These are phyloP conservation scores for Alternaria burnsii DNA, from an alignment of 2,329 filamentous ascomycete genomes.

Conservation along the genomic window DNA sequence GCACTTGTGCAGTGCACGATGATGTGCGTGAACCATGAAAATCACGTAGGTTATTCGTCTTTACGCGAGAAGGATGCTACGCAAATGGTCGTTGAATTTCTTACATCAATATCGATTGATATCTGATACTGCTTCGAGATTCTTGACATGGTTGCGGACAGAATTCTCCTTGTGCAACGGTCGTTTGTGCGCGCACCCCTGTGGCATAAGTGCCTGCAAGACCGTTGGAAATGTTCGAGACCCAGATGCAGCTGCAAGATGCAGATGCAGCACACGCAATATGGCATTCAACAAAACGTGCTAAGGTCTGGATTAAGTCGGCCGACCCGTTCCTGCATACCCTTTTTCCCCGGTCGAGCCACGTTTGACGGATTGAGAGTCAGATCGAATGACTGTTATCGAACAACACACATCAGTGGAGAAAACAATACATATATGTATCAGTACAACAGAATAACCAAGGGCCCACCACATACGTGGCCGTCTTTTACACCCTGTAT, in stretches of 20 bases:
- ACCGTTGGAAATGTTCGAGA: slow-evolving; percentile 13
- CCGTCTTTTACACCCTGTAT: slow-evolving; percentile 4
- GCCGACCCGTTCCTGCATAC: slow-evolving; percentile 14
- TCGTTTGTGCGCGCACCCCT: slow-evolving; percentile 11
- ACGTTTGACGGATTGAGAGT: slow-evolving; percentile 5
- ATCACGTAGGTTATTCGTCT: slow-evolving; percentile 6
- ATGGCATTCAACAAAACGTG: slow-evolving; percentile 18
- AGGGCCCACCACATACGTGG: slow-evolving; percentile 19
- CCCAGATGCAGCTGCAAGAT: slow-evolving; percentile 13
- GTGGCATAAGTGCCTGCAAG: slow-evolving; percentile 8
- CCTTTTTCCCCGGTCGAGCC: slow-evolving; percentile 14
- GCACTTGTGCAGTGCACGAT: slow-evolving; percentile 25
- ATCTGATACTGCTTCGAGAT: neutral
- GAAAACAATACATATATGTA: slow-evolving; percentile 15
- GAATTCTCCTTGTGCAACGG: slow-evolving; percentile 6
- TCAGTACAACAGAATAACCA: slow-evolving; percentile 11
- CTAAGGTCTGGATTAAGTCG: slow-evolving; percentile 11
- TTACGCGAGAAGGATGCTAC: neutral
- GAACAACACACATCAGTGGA: slow-evolving; percentile 21
- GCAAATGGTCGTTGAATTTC: neutral
- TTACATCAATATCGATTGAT: neutral
- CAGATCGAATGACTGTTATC: slow-evolving; percentile 13
- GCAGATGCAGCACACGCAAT: slow-evolving; percentile 15
- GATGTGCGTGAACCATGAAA: slow-evolving; percentile 32
- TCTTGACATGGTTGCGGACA: neutral